phyloP scores from a whole-genome alignment of 2,329 filamentous ascomycete genomes.

The Claviceps paspali region DNA sequence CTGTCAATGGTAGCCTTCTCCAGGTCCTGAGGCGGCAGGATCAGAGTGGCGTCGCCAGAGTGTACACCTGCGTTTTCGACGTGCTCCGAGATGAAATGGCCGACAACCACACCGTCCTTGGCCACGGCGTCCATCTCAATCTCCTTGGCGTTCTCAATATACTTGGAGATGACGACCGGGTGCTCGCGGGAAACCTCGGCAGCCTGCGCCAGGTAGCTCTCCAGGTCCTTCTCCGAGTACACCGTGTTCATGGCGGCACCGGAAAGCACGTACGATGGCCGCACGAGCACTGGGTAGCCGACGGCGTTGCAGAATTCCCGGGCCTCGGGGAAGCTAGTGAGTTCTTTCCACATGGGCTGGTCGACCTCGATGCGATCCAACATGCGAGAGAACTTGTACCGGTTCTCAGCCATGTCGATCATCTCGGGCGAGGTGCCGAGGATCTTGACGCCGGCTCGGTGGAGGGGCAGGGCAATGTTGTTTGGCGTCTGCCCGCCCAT shows the following conservation, averaged over 20 bases:
- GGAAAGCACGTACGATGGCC: constrained; percentile 91
- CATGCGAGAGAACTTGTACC: constrained; percentile 98
- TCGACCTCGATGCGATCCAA: constrained; percentile 88
- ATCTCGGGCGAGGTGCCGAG: constrained; percentile 95
- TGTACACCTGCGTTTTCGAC: constrained; percentile 98
- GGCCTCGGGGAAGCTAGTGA: constrained; percentile 88
- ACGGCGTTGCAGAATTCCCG: constrained; percentile 76
- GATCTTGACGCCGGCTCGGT: constrained; percentile 80
- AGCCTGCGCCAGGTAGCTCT: constrained; percentile 77
- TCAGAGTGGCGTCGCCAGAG: constrained; percentile 92
- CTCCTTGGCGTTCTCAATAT: constrained; percentile 98
- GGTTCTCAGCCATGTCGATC: constrained; percentile 95
- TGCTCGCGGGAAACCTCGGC: constrained; percentile 88
- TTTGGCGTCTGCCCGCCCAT: constrained; percentile 98
- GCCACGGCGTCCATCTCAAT: constrained; percentile 99
- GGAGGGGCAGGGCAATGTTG: constrained; percentile 85
- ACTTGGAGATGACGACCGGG: constrained; percentile 97
- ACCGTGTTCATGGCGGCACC: constrained; percentile 99
- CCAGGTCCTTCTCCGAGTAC: constrained; percentile 86
- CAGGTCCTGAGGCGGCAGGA: constrained; percentile 86
- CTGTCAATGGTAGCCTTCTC: constrained; percentile 75
- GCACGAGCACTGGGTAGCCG: constrained; percentile 83
- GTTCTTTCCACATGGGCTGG: constrained; percentile 94
- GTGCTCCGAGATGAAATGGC: constrained; percentile 96
- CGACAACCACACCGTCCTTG: constrained; percentile 73